A percentile compares a stretch with the other conserved stretches of the same genome.
These are phyloP conservation scores for Cyberlindnera bimundalis DNA, from an alignment of 805 yeast species.

Conservation along the genomic window DNA sequence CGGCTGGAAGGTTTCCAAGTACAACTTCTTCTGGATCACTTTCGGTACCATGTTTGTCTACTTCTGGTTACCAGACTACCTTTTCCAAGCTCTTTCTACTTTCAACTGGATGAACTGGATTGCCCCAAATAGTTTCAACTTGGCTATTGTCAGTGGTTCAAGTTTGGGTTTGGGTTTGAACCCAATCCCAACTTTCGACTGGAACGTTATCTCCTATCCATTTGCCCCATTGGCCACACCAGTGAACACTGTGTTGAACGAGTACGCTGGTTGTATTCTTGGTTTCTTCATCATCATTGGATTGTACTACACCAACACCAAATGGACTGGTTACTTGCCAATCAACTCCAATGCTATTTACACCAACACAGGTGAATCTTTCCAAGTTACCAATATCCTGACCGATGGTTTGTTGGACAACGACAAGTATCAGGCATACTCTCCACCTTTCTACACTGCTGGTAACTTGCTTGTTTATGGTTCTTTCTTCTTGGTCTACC, in stretches of 20 bases:
- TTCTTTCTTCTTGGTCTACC: constrained; percentile 42
- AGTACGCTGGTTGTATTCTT: constrained; percentile 33
- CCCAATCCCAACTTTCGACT: constrained; percentile 51
- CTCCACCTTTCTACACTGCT: constrained; percentile 66
- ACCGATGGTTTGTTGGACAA: constrained; percentile 44
- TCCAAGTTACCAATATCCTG: constrained; percentile 44
- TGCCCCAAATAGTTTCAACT: constrained; percentile 43
- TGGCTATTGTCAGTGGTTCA: constrained; percentile 49
- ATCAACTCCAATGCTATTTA: constrained; percentile 48
- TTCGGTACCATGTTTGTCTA: constrained; percentile 35
- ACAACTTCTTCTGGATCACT: constrained; percentile 33
- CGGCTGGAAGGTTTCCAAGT: constrained; percentile 35
- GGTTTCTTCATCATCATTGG: constrained; percentile 34
- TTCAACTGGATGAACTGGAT: constrained; percentile 62
- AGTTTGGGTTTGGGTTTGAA: constrained; percentile 47
- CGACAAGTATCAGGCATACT: constrained; percentile 46
- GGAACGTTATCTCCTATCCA: constrained; percentile 36
- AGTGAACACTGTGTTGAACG: constrained; percentile 34
- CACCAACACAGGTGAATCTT: constrained; percentile 48
- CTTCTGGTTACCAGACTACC: constrained; percentile 44
- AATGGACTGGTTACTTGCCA: constrained; percentile 37
- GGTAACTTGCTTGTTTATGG: constrained; percentile 59
- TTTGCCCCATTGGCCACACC: constrained; percentile 42
- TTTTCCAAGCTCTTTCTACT: constrained; percentile 39
- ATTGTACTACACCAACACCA: constrained; percentile 39